Percentiles rank a stretch among this genome's conserved stretches.
Evolutionary conservation across 441 rosid genomes (phyloP).

Genomic region (Gossypium trilobum): DNA sequence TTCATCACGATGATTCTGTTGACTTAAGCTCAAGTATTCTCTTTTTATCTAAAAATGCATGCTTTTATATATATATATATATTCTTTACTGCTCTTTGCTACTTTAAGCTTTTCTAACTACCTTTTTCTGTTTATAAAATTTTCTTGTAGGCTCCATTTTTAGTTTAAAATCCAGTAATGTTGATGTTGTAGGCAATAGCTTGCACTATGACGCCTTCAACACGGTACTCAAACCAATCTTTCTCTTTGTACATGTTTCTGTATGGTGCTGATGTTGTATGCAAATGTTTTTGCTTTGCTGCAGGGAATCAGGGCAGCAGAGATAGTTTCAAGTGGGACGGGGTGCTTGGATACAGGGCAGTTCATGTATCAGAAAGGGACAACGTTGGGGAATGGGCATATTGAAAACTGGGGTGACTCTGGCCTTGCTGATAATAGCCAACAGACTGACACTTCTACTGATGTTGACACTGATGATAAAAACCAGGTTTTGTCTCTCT

Average conservation of each 20-base stretch:
- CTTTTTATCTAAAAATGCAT: not conserved
- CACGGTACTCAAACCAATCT: conserved; percentile 43
- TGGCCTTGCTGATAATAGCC: conserved; percentile 76
- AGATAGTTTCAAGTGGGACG: conserved; percentile 34
- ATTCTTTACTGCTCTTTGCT: not conserved
- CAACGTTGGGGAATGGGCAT: conserved; percentile 49
- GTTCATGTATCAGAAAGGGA: conserved; percentile 47
- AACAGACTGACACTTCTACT: conserved; percentile 92
- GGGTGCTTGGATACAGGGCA: conserved; percentile 75
- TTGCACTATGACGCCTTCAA: conserved; percentile 48
- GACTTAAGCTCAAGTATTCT: conserved; percentile 73
- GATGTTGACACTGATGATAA: conserved; percentile 84
- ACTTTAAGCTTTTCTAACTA: conserved; percentile 10
- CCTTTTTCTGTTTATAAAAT: not conserved
- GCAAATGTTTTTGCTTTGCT: conserved; percentile 4
- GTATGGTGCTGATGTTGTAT: not conserved
- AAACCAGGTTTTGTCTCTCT: conserved; percentile 51
- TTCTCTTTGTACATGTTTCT: not conserved
- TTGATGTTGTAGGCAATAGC: conserved; percentile 42
- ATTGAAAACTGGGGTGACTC: conserved; percentile 85
- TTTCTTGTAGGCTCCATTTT: conserved; percentile 39
- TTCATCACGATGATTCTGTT: conserved; percentile 58
- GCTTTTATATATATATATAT: not conserved
- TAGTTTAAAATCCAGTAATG: conserved; percentile 46
- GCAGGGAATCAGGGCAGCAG: conserved; percentile 40